A percentile compares a stretch with the other conserved stretches of the same genome.
phyloP scores from a whole-genome alignment of 306 rosid species.

The Begonia peltatifolia region DNA sequence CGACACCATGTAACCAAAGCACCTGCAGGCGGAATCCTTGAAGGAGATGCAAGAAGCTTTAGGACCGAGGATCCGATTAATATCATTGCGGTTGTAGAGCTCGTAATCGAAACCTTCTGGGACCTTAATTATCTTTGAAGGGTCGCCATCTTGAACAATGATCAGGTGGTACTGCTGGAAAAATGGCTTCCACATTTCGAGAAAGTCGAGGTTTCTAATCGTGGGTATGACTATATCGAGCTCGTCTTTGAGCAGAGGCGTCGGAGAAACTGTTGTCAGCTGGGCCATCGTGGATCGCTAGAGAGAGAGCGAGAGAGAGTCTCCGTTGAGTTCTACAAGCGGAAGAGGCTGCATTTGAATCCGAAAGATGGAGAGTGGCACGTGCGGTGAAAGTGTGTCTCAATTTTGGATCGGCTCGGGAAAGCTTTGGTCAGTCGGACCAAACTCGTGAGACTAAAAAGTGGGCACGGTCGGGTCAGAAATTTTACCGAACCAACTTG shows the following conservation, averaged over 20 bases:
- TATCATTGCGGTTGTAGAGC: slow-evolving; percentile 59
- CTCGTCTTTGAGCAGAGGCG: slow-evolving; percentile 53
- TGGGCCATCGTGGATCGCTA: too few relatives aligned
- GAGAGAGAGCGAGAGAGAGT: too few relatives aligned
- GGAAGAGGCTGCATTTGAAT: too few relatives aligned
- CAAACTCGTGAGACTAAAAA: too few relatives aligned
- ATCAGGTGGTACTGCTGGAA: slow-evolving; percentile 55
- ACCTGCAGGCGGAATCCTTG: slow-evolving; percentile 79
- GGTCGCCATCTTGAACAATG: slow-evolving; percentile 82
- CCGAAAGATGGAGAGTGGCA: too few relatives aligned
- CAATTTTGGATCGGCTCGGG: too few relatives aligned
- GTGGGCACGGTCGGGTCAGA: too few relatives aligned
- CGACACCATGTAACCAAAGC: slow-evolving; percentile 75
- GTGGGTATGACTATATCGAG: slow-evolving; percentile 87
- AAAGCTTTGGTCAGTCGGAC: too few relatives aligned
- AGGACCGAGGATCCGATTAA: slow-evolving; percentile 69
- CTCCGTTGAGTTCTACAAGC: too few relatives aligned
- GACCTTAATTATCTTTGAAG: slow-evolving; percentile 45
- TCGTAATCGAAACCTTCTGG: slow-evolving; percentile 68
- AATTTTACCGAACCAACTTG: too few relatives aligned
- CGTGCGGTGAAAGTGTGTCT: too few relatives aligned
- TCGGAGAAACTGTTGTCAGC: slow-evolving; percentile 14
- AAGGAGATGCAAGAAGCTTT: slow-evolving; percentile 75
- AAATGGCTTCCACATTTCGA: slow-evolving; percentile 88
- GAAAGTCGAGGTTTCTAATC: slow-evolving; percentile 72